phyloP scores from a whole-genome alignment of 345 rosid genomes.

The Litchi chinensis region DNA sequence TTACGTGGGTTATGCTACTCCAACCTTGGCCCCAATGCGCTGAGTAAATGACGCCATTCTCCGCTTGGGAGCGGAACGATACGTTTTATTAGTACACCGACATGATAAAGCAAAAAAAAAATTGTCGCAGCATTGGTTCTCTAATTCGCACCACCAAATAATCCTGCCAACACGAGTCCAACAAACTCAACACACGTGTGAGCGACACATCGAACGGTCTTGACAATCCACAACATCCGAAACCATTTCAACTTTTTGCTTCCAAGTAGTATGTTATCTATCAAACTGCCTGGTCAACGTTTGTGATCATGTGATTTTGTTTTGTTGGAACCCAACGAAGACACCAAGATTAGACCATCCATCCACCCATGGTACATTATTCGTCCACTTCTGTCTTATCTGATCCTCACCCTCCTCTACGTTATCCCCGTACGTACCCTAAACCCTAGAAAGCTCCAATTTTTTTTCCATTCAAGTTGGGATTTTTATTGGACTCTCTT shows the following conservation, averaged over 20 bases:
- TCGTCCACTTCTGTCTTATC: conserved; percentile 22
- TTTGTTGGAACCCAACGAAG: background rate
- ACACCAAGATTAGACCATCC: background rate
- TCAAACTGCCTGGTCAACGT: background rate
- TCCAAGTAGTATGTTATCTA: no score
- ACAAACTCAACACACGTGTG: background rate
- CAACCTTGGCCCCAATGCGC: no score
- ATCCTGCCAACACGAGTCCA: background rate
- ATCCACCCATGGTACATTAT: background rate
- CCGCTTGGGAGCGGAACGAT: no score
- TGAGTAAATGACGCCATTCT: no score
- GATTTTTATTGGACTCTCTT: background rate
- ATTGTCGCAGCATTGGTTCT: no score
- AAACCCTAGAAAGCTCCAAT: background rate
- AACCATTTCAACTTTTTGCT: background rate
- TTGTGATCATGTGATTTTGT: background rate
- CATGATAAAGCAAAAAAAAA: no score
- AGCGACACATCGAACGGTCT: no score
- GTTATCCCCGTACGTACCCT: background rate
- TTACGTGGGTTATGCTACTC: no score
- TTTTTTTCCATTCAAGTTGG: background rate
- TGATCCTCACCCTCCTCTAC: conserved; percentile 18
- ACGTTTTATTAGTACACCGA: no score
- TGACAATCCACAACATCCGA: background rate
- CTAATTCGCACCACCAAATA: background rate